Base-by-base conservation (phyloP, 768 basidiomycete genomes). In the Lactarius sp. region DNA sequence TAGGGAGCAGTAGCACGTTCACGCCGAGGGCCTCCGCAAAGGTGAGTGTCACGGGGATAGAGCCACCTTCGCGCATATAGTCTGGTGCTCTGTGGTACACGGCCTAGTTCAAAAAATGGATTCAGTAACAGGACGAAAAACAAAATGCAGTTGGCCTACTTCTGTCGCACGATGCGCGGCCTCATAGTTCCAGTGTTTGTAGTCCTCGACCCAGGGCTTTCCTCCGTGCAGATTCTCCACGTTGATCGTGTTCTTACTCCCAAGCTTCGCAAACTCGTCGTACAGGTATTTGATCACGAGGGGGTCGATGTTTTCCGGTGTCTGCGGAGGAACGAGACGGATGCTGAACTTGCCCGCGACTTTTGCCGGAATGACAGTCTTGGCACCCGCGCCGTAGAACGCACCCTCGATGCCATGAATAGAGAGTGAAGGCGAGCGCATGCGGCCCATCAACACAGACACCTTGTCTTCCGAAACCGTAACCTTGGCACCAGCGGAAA, bases 381-480 rank as follows among this genome's bases (percentile, higher is more conserved):
- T 94, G 20, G 81, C 84, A 2, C 92, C 92, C 0, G 83, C 80
- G 0, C 84, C 85, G 59, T 83, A 91, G 79, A 95, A 97, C 1
- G 94, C 96, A 54, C 95, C 94, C 75, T 97, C 92, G 70, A 98
- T 95, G 12, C 96, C 96, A 73, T 98, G 95, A 31, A 98, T 76
- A 2, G 92, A 94, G 65, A 98, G 81, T 62, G 87, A 89, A 2
- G 95, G 91, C 69, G 83, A 79, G 39, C 94, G 85, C 95, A 98
- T 98, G 69, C 93, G 85, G 44, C 90, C 92, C 94, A 96, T 98
- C 44, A 98, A 78, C 22, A 89, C 83, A 10, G 77, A 73, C 36
- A 85, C 85, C 73, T 94, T 95, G 73, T 94, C 87, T 5, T 83
- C 77, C 2, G 85, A 87, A 27, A 97, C 72, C 2, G 89, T 85